Base-by-base conservation (phyloP, 106 monocot genomes). In the Dioscorea zingiberensis region DNA sequence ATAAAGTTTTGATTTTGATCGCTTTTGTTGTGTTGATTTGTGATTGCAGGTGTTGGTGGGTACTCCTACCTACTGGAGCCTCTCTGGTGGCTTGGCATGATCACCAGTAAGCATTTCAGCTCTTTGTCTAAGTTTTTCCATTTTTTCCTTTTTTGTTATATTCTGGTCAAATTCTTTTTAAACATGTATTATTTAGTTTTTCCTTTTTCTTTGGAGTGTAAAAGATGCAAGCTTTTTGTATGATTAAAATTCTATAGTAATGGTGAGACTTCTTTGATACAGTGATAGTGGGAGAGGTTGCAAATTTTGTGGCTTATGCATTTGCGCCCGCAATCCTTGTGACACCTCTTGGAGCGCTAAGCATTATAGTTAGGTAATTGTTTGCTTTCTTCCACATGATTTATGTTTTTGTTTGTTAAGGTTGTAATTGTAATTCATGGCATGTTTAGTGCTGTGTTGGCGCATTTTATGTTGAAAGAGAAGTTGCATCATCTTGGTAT, bases 201-300 rank as follows among this genome's bases (percentile, higher is more conserved):
- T n/a, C n/a, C n/a, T n/a, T n/a, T n/a, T n/a, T 27, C 19, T 48
- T 68, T 11, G n/a, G 28, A 47, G 46, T 26, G 55, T 60, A 18
- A 28, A 14, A 14, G 4, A 29, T 60, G 13, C n/a, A 16, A 23
- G 19, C 46, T 25, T 12, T 49, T 61, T 0, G 47, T 70, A 19
- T 68, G 59, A 28, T 21, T 59, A 16, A 27, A 59, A n/a, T n/a
- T n/a, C n/a, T n/a, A n/a, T n/a, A n/a, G n/a, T n/a, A n/a, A n/a
- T n/a, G n/a, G n/a, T n/a, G 19, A 51, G 51, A 4, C 14, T 51
- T 51, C 3, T 51, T 51, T 51, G 51, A 51, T 51, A 4, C 73
- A 93, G 92, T 93, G 92, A 77, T 93, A 47, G 69, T 85, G 0
- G 92, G 92, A 25, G 92, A 93, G 62, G 69, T 83, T n/a, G 92